Conservation (phyloP, 179 eudicot species). For the Heliamphora pulchella region DNA sequence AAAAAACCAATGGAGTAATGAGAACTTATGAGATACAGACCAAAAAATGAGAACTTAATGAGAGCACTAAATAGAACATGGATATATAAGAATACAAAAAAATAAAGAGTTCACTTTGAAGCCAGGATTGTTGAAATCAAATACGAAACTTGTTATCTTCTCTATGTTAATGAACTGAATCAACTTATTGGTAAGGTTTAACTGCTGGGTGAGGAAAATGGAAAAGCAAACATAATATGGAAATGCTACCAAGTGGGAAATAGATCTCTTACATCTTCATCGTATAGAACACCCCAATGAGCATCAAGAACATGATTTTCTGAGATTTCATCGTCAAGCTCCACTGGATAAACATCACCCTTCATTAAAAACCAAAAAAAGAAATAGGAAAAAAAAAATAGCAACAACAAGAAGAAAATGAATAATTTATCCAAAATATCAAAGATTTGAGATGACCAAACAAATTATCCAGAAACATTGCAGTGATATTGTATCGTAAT, state of each 20-base stretch:
- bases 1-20: neutral
- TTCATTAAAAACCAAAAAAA: no score
- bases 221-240: neutral
- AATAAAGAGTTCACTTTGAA: neutral
- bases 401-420: no score
- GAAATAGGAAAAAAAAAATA: no score
- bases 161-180: neutral
- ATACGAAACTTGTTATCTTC: neutral
- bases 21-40: neutral
- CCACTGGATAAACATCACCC: no score
- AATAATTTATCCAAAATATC: neutral
- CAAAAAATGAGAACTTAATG: neutral
- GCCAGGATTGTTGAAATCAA: neutral
- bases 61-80: neutral
- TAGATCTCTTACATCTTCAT: slow-evolving; percentile 50
- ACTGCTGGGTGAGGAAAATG: neutral
- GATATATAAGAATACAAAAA: neutral
- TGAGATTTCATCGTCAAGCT: no score
- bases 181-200: neutral
- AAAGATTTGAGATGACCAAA: neutral
- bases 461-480: neutral
- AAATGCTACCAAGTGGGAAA: neutral
- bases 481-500: neutral
- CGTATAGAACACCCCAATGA: no score
- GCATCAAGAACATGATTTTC: no score